These are phyloP conservation scores for Mycocentrospora acerina DNA, from an alignment of 2,329 filamentous ascomycete species.

Conservation along the genomic window DNA sequence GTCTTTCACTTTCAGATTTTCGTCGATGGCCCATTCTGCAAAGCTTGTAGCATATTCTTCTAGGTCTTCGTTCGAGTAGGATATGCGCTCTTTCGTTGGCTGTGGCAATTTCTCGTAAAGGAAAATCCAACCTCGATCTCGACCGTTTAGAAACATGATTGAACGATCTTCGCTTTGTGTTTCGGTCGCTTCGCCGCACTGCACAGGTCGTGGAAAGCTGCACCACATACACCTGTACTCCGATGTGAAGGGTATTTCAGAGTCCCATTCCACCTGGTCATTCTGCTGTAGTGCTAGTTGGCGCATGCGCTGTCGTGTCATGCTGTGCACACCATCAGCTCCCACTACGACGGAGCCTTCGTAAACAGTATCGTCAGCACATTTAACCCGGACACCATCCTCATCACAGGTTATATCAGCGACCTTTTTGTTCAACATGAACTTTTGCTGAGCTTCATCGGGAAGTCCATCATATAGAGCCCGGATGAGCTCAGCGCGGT, in stretches of 20 bases:
- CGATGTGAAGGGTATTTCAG: background rate
- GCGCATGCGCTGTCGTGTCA: conserved; percentile 1
- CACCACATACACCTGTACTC: conserved; percentile 2
- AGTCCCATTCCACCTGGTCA: background rate
- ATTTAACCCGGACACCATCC: conserved; percentile 1
- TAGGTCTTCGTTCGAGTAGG: conserved; percentile 1
- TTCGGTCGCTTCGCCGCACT: conserved; percentile 1
- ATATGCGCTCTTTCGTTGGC: background rate
- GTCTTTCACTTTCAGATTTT: no score
- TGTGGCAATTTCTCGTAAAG: conserved; percentile 1
- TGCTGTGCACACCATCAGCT: conserved; percentile 4
- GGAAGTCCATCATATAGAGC: conserved; percentile 1
- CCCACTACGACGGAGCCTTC: conserved; percentile 2
- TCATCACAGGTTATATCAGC: background rate
- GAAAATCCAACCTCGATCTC: background rate
- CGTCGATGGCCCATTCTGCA: no score
- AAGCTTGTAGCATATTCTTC: no score
- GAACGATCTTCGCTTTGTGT: background rate
- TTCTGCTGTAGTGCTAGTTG: background rate
- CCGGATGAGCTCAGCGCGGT: conserved; percentile 1
- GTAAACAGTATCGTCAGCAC: conserved; percentile 1
- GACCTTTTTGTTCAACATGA: conserved; percentile 2
- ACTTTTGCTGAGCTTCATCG: background rate
- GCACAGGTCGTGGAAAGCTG: conserved; percentile 1
- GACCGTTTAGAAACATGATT: background rate